A percentile compares a stretch with the other conserved stretches of the same genome.
Conservation (phyloP, 768 basidiomycete species). For the Cystobasidium ongulense region DNA sequence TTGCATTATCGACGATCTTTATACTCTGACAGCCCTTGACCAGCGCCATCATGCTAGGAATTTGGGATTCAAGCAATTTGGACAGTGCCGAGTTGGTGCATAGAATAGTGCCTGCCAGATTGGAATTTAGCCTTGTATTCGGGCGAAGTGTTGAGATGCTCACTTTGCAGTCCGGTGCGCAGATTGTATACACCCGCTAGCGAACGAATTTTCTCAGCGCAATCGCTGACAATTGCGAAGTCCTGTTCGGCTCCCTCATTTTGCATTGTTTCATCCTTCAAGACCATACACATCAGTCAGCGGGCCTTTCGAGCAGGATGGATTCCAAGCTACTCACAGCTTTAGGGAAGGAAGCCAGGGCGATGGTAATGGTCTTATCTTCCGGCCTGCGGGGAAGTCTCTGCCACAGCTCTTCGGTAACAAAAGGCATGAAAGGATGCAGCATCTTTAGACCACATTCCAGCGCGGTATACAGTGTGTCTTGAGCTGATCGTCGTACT, state of each 20-base stretch:
- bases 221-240: constrained; percentile 76
- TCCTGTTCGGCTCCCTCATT: constrained; percentile 63
- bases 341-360: constrained; percentile 75
- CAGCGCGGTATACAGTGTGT: constrained; percentile 89
- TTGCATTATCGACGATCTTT: constrained; percentile 57
- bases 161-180: constrained; percentile 73
- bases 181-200: constrained; percentile 82
- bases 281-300: constrained; percentile 53
- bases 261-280: constrained; percentile 34
- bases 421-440: constrained; percentile 98
- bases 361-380: constrained; percentile 76
- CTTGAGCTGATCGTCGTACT: constrained; percentile 73
- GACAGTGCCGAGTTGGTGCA: constrained; percentile 59
- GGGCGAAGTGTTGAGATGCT: constrained; percentile 38
- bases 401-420: constrained; percentile 98
- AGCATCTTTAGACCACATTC: constrained; percentile 80
- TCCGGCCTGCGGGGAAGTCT: constrained; percentile 75
- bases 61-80: constrained; percentile 62
- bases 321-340: constrained; percentile 53
- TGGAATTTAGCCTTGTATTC: background rate
- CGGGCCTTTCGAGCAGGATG: background rate
- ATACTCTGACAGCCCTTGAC: constrained; percentile 80
- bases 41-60: constrained; percentile 65
- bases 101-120: constrained; percentile 68
- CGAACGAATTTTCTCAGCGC: constrained; percentile 70